Evolutionary conservation across 805 yeast genomes (phyloP).

Genomic region (Kuraishia hungarica): DNA sequence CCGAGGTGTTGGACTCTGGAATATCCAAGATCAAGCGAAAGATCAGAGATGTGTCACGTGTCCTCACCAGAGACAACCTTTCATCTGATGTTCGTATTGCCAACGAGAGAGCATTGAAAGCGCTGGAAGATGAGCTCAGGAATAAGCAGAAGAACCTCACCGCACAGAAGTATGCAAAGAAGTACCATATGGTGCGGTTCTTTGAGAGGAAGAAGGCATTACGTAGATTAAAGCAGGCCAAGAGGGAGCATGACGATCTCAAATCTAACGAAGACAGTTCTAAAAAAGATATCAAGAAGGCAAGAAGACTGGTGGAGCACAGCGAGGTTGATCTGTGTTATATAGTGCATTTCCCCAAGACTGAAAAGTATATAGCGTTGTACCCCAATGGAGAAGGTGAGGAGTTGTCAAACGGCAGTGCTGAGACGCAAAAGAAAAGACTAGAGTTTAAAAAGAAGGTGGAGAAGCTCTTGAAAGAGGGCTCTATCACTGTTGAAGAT

Average conservation of each 20-base stretch:
- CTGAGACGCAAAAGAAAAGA: slow-evolving; percentile 33
- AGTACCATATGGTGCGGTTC: slow-evolving; percentile 90
- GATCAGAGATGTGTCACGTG: slow-evolving; percentile 78
- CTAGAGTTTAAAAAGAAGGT: slow-evolving; percentile 42
- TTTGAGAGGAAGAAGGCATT: slow-evolving; percentile 84
- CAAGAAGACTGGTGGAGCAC: slow-evolving; percentile 42
- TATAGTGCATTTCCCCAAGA: slow-evolving; percentile 67
- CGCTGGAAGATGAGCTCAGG: slow-evolving; percentile 36
- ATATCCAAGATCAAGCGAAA: slow-evolving; percentile 64
- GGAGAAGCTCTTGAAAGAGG: slow-evolving; percentile 40
- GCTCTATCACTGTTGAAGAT: slow-evolving; percentile 39
- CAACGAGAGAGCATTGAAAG: slow-evolving; percentile 37
- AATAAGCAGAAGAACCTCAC: slow-evolving; percentile 29
- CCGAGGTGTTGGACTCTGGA: slow-evolving; percentile 20
- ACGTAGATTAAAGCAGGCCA: slow-evolving; percentile 53
- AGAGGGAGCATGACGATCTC: slow-evolving; percentile 26
- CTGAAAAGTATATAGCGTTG: slow-evolving; percentile 71
- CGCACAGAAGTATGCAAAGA: slow-evolving; percentile 41
- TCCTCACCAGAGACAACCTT: slow-evolving; percentile 46
- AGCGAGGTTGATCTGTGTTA: slow-evolving; percentile 68
- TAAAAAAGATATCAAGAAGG: slow-evolving; percentile 22
- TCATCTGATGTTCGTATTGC: slow-evolving; percentile 47
- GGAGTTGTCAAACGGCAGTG: slow-evolving; percentile 32
- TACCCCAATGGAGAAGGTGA: slow-evolving; percentile 42
- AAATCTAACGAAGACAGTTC: slow-evolving; percentile 16